Conservation (phyloP, 495 filamentous ascomycete species). For the Xylaria acuta region DNA sequence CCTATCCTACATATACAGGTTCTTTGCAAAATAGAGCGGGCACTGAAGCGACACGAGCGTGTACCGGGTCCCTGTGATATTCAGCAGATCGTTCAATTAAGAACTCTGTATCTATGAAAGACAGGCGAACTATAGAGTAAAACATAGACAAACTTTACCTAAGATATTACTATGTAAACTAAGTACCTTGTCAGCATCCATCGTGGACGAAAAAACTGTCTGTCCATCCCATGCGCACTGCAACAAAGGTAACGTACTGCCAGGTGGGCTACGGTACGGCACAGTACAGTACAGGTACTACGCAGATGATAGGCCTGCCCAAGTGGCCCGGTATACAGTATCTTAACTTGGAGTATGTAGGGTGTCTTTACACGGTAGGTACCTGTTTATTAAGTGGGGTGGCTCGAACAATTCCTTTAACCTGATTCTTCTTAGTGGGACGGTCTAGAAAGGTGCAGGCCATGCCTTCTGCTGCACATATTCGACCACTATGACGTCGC, state of each 20-base stretch:
- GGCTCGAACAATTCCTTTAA: not conserved
- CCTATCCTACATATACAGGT: not conserved
- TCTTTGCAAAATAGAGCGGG: not conserved
- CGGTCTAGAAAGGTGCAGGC: slow-evolving; percentile 4
- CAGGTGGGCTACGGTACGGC: too few species aligned
- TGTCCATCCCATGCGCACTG: not conserved
- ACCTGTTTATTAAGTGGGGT: slow-evolving; percentile 8
- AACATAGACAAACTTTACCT: not conserved
- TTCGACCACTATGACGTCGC: slow-evolving; percentile 11
- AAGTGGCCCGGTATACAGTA: not conserved
- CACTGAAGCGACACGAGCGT: not conserved
- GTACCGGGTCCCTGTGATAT: not conserved
- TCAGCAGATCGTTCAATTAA: not conserved
- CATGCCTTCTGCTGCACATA: not conserved
- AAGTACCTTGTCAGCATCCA: not conserved
- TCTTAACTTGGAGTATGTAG: not conserved
- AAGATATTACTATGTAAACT: not conserved
- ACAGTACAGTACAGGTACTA: not conserved
- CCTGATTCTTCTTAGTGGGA: not conserved
- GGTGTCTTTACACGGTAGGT: not conserved
- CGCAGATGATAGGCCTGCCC: not conserved
- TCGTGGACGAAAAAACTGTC: not conserved
- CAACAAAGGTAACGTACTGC: not conserved
- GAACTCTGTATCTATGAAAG: not conserved
- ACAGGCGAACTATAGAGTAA: not conserved